Evolutionary conservation across 345 rosid species (phyloP), one percentile per base, ranked within the genome.

Genomic region (Populus nigra): DNA sequence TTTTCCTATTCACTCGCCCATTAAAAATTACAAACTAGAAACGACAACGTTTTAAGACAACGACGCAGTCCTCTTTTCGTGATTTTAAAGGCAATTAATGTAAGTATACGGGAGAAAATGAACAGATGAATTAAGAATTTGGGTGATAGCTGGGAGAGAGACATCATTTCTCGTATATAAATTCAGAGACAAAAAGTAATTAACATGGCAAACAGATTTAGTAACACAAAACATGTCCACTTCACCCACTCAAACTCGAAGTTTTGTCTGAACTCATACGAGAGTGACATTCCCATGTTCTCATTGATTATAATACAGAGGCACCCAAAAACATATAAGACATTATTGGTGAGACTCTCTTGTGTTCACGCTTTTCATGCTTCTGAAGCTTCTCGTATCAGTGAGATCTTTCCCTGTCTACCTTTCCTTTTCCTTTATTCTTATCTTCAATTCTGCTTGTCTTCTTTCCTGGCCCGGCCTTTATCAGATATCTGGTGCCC

Each of bases 341-440:
- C 29, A 23, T 11, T 16, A 2, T 15, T 8, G 23, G 1, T 33
- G 71, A 62, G 7, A 3, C 13, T 47, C 27, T 35, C 33, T 23
- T 49, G 53, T 55, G 41, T 12, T 75, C 72, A 15, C 25, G 25
- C 41, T 31, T 78, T 61, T 66, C 79, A 45, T 47, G 71, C 61
- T 43, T 31, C 49, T 27, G 33, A 10, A 27, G 33, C 57, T 66
- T 15, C 39, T 18, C 7, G n/a, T 53, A 7, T 20, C 7, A 1
- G 23, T 53, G 23, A 31, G 27, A 18, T 18, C 59, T 53, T 2
- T n/a, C n/a, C 23, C 3, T 12, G 50, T 12, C 18, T 15, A 15
- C 9, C 23, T 7, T 18, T 17, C 57, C 9, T 18, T 20, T 2
- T 18, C 8, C 23, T 11, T 10, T 15, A 8, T 18, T 33, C 27